A percentile compares a stretch with the other conserved stretches of the same genome.
phyloP scores from a whole-genome alignment of 2,329 filamentous ascomycete species.

The Fusarium sp. region DNA sequence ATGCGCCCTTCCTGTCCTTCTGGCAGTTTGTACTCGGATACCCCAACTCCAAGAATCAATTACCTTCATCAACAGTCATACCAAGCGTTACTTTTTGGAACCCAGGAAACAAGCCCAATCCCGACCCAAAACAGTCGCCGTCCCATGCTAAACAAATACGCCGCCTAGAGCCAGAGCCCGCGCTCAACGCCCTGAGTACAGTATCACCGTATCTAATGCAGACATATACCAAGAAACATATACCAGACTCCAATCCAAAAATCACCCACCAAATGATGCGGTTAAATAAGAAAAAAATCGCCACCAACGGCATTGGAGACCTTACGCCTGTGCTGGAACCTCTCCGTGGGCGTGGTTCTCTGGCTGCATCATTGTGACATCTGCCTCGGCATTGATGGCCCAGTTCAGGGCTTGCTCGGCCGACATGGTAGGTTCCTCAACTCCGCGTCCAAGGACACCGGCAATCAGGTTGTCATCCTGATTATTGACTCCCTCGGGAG shows the following conservation, averaged over 20 bases:
- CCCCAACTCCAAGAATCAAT: constrained; percentile 44
- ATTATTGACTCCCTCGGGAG: constrained; percentile 63
- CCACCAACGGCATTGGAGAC: neutral
- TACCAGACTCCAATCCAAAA: constrained; percentile 24
- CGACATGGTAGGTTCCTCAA: constrained; percentile 48
- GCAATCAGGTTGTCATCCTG: constrained; percentile 57
- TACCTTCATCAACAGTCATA: constrained; percentile 46
- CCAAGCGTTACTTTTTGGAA: constrained; percentile 44
- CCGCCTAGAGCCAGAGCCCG: constrained; percentile 39
- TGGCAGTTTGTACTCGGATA: constrained; percentile 23
- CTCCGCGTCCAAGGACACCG: constrained; percentile 50
- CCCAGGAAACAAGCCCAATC: constrained; percentile 29
- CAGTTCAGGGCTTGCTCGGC: constrained; percentile 51
- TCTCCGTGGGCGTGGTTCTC: constrained; percentile 32
- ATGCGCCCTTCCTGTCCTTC: constrained; percentile 23
- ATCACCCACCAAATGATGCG: constrained; percentile 3
- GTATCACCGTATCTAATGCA: constrained; percentile 41
- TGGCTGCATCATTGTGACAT: constrained; percentile 30
- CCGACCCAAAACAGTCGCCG: constrained; percentile 24
- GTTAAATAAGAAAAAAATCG: constrained; percentile 1
- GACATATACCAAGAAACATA: constrained; percentile 37
- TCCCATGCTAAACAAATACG: constrained; percentile 33
- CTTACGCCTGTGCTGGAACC: constrained; percentile 40
- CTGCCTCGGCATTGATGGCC: constrained; percentile 49
- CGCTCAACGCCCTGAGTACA: constrained; percentile 40